Evolutionary conservation across 352 stramenopile genomes (phyloP), one percentile per base, ranked within the genome.

Genomic region (Thalassiosira hispida): DNA sequence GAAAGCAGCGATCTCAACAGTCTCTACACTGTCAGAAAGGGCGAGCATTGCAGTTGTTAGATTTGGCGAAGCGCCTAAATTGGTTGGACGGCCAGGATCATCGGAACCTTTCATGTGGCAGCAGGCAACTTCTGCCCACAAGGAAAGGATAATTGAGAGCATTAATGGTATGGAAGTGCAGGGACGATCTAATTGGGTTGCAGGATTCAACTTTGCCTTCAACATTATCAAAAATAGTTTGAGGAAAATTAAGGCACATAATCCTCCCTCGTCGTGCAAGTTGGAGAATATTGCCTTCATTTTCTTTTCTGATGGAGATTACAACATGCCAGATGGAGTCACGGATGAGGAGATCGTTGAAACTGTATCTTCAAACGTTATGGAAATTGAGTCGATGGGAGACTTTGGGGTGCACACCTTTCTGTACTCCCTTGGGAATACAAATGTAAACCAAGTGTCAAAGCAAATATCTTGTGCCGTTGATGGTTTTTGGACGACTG

Each of bases 261-360:
- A 69, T 3, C 49, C 25, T 42, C 5, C 33, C n/a, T n/a, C n/a
- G n/a, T n/a, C n/a, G n/a, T 81, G 73, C 49, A 40, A 76, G 14
- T 64, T 81, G 42, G 73, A 81, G 46, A 77, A 87, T 53, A 79
- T 83, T 38, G 80, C 76, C 35, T 49, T 87, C 20, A 46, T 87
- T 18, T 85, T 87, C 56, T 79, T 85, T 40, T 80, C 76, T 18
- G 80, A 87, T 59, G 80, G 80, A 23, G 35, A 64, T 22, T 77
- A 70, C 42, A 81, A 80, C 53, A 35, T 77, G 16, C 72, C 72
- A 40, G 22, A 7, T 14, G 64, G 27, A 25, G 49, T 65, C 20
- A 77, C 63, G 27, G 46, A 73, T 55, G 22, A 61, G 12, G 40
- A 77, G 9, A 53, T 85, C 35, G 46, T 68, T 9, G 5, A 59